Percentiles rank a stretch among this genome's conserved stretches.
Conservation (phyloP, 2,329 filamentous ascomycete species). For the Xylaria sp. region DNA sequence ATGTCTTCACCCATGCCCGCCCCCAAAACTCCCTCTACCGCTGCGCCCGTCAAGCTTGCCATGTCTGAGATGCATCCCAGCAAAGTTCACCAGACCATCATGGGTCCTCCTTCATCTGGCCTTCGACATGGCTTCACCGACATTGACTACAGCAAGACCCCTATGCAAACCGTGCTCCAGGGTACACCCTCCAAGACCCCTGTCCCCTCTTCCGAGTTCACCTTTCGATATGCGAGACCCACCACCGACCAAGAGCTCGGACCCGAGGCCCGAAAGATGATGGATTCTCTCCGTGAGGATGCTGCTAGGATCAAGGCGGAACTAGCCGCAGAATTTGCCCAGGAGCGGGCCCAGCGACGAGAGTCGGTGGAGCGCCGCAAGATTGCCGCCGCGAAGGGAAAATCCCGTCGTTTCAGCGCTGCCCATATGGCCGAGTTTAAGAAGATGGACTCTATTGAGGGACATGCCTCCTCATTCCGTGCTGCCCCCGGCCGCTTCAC, state of each 20-base stretch:
- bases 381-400: slow-evolving; percentile 84
- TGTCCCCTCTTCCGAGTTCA: slow-evolving; percentile 69
- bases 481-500: slow-evolving; percentile 65
- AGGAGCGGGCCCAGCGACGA: slow-evolving; percentile 60
- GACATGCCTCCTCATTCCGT: slow-evolving; percentile 83
- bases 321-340: slow-evolving; percentile 70
- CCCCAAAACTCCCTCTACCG: slow-evolving; percentile 70
- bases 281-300: slow-evolving; percentile 77
- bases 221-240: slow-evolving; percentile 70
- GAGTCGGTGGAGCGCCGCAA: slow-evolving; percentile 66
- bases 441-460: slow-evolving; percentile 97
- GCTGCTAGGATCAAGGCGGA: slow-evolving; percentile 76
- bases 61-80: slow-evolving; percentile 92
- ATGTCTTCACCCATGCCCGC: slow-evolving; percentile 52
- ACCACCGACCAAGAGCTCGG: slow-evolving; percentile 65
- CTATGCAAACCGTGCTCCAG: slow-evolving; percentile 58
- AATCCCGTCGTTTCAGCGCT: slow-evolving; percentile 82
- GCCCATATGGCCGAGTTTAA: slow-evolving; percentile 89
- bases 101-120: slow-evolving; percentile 77
- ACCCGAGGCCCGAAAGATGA: slow-evolving; percentile 68
- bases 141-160: slow-evolving; percentile 69
- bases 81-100: slow-evolving; percentile 80
- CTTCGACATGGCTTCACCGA: slow-evolving; percentile 85
- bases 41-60: slow-evolving; percentile 74
- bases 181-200: slow-evolving; percentile 72